Evolutionary conservation across 441 rosid species (phyloP).

Genomic region (Croton laevigatus): DNA sequence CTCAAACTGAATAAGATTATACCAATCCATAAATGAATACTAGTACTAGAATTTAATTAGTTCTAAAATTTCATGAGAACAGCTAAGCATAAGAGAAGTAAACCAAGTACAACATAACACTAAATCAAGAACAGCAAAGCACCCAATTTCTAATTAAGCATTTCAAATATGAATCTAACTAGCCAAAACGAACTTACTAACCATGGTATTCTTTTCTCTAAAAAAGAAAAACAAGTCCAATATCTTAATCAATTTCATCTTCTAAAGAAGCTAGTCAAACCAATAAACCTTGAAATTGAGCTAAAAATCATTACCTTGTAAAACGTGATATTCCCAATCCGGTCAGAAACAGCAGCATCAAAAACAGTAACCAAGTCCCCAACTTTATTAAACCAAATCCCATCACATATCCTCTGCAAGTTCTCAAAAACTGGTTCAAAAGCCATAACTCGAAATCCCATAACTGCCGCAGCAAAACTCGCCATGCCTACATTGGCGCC

Average conservation of each 20-base stretch:
- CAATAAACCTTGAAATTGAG: neutral
- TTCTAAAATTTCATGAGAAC: neutral
- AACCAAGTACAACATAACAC: no score
- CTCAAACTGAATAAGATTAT: neutral
- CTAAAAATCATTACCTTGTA: conserved; percentile 56
- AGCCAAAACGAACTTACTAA: conserved; percentile 2
- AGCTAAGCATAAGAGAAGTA: neutral
- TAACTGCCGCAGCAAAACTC: conserved; percentile 82
- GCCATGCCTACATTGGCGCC: conserved; percentile 99
- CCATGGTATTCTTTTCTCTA: no score
- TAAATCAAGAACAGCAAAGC: neutral
- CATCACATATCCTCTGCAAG: conserved; percentile 91
- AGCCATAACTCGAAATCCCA: conserved; percentile 86
- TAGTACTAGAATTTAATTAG: neutral
- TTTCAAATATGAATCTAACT: neutral
- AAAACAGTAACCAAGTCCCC: conserved; percentile 64
- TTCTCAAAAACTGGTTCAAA: conserved; percentile 93
- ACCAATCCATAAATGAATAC: neutral
- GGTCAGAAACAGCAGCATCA: conserved; percentile 84
- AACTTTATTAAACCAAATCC: conserved; percentile 84
- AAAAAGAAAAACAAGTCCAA: no score
- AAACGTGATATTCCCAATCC: conserved; percentile 72
- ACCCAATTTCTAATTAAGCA: neutral
- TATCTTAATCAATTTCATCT: neutral
- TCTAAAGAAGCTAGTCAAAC: neutral